Percentiles rank a stretch among this genome's conserved stretches.
Evolutionary conservation across 352 stramenopile species (phyloP).

Genomic region (Globisporangium acanthophoron): DNA sequence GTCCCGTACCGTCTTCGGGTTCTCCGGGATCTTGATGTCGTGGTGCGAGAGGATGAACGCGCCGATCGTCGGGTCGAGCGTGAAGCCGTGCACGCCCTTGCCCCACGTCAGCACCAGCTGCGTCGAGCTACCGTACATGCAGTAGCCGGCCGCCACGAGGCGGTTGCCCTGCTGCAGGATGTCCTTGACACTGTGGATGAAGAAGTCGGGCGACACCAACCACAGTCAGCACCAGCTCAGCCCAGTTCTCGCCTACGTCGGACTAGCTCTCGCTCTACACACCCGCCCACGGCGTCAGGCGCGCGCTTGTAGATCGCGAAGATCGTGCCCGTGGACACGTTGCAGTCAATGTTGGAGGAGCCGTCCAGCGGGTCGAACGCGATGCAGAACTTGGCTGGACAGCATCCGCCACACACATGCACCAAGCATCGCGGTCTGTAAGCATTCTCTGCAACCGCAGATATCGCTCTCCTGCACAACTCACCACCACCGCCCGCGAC

Average conservation of each 20-base stretch:
- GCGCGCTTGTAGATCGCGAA: conserved; percentile 96
- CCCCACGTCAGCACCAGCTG: conserved; percentile 97
- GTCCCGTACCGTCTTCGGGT: conserved; percentile 66
- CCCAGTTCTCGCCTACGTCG: neutral
- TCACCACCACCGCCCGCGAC: conserved; percentile 20
- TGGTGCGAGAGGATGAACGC: conserved; percentile 97
- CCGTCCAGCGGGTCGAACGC: conserved; percentile 98
- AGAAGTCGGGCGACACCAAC: neutral
- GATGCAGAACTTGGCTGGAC: conserved; percentile 94
- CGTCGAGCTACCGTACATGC: conserved; percentile 97
- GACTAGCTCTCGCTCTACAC: conserved; percentile 1
- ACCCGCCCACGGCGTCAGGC: conserved; percentile 35
- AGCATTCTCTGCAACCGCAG: neutral
- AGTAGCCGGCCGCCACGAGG: conserved; percentile 97
- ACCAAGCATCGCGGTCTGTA: neutral
- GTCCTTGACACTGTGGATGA: conserved; percentile 68
- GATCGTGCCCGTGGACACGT: conserved; percentile 98
- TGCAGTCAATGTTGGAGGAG: conserved; percentile 99
- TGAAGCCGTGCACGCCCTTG: conserved; percentile 95
- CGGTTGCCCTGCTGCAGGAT: conserved; percentile 92
- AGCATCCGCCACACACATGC: neutral
- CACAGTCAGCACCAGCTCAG: neutral
- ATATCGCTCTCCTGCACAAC: too few species aligned
- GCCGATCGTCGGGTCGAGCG: conserved; percentile 96
- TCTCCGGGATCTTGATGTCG: conserved; percentile 93